A percentile compares a stretch with the other conserved stretches of the same genome.
Evolutionary conservation across 177 flowering plant genomes (phyloP).

Genomic region (Telopea speciosissima): DNA sequence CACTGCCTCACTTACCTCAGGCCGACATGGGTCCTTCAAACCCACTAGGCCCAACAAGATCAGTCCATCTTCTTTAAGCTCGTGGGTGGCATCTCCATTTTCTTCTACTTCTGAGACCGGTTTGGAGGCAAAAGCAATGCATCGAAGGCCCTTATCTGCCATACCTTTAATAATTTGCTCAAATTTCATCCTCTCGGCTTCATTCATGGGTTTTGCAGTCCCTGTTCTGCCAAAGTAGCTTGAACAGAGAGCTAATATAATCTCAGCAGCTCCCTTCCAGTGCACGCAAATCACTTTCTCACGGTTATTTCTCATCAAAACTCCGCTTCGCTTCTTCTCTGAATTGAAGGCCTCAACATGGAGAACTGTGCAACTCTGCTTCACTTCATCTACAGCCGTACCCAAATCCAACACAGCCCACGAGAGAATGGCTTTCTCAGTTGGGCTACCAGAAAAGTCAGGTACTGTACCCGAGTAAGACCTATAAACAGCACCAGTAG

Average conservation of each 20-base stretch:
- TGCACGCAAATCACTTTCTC: not conserved
- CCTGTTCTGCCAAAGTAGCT: conserved; percentile 12
- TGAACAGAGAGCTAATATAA: conserved; percentile 14
- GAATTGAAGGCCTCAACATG: not conserved
- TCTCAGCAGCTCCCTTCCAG: conserved; percentile 12
- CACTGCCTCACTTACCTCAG: not conserved
- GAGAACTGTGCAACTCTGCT: conserved; percentile 1
- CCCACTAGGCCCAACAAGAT: conserved; percentile 2
- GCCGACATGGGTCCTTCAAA: not conserved
- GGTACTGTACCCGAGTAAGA: not conserved
- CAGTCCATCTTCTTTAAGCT: conserved; percentile 6
- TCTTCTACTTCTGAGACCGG: too few relatives aligned
- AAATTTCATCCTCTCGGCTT: not conserved
- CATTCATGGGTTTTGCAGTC: not conserved
- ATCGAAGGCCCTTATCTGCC: conserved; percentile 8
- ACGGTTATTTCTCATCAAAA: conserved; percentile 9
- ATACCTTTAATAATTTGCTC: not conserved
- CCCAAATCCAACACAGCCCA: conserved; percentile 13
- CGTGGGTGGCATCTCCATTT: not conserved
- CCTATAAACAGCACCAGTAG: too few relatives aligned
- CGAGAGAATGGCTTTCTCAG: not conserved
- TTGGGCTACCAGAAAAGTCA: not conserved
- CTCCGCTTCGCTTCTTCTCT: not conserved
- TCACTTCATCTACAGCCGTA: not conserved
- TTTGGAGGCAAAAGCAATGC: conserved; percentile 17